A percentile compares a stretch with the other conserved stretches of the same genome.
Conservation (phyloP, 2,329 filamentous ascomycete species). For the Diaporthe helianthi region DNA sequence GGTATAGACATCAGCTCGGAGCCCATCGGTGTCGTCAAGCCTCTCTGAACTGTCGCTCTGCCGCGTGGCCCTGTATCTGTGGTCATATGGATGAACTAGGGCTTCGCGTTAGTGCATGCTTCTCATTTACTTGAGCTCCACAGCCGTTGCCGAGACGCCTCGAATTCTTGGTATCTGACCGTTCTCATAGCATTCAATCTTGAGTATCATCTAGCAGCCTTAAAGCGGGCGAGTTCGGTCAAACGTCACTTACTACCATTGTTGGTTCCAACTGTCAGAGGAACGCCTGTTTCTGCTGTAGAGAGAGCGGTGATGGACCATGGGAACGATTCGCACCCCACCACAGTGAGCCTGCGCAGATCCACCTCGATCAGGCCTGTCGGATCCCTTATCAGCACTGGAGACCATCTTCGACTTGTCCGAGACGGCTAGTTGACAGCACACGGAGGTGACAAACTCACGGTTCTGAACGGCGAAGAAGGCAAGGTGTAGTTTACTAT, state of each 20-base stretch:
- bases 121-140: background rate
- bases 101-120: background rate
- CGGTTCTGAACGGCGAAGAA: conserved; percentile 82
- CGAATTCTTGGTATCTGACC: background rate
- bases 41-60: conserved; percentile 46
- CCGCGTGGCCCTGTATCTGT: conserved; percentile 55
- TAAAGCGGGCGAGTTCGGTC: background rate
- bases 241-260: conserved; percentile 54
- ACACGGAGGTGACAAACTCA: conserved; percentile 48
- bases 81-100: conserved; percentile 80
- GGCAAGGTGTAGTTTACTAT: conserved; percentile 70
- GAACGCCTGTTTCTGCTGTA: conserved; percentile 67
- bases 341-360: conserved; percentile 72
- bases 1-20: conserved; percentile 42
- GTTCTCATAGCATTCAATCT: background rate
- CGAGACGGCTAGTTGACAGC: conserved; percentile 7
- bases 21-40: conserved; percentile 44
- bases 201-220: background rate
- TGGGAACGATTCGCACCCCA: conserved; percentile 76
- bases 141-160: background rate
- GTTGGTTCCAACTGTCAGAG: conserved; percentile 85
- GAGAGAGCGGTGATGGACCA: conserved; percentile 87
- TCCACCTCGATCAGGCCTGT: conserved; percentile 80
- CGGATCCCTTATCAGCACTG: conserved; percentile 32
- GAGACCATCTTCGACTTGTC: background rate